Percentiles rank a stretch among this genome's conserved stretches.
Evolutionary conservation across 148 eudicot species (phyloP).

Genomic region (Rheum nobile): DNA sequence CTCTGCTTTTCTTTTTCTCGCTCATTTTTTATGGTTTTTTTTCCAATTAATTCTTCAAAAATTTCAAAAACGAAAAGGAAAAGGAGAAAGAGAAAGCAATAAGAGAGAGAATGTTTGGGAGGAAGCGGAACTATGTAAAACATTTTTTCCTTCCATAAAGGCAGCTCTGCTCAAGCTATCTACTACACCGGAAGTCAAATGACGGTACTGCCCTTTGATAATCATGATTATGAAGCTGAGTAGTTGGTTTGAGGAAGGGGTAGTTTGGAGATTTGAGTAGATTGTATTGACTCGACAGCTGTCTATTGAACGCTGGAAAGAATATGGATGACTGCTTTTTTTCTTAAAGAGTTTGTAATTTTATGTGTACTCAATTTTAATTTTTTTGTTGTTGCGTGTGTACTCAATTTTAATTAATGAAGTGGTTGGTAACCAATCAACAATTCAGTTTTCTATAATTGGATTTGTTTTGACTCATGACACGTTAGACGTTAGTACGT

Average conservation of each 20-base stretch:
- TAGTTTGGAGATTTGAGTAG: background rate
- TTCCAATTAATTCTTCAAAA: background rate
- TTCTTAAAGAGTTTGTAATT: no score
- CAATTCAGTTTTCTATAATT: background rate
- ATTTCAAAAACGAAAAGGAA: background rate
- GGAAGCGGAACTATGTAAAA: background rate
- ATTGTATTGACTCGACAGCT: background rate
- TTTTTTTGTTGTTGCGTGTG: background rate
- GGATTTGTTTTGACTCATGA: background rate
- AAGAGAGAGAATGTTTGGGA: background rate
- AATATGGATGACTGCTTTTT: background rate
- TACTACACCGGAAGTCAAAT: background rate
- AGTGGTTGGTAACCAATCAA: background rate
- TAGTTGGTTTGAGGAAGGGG: background rate
- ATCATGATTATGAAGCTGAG: background rate
- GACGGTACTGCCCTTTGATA: background rate
- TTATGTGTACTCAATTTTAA: background rate
- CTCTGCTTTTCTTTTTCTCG: background rate
- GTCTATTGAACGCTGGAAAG: background rate
- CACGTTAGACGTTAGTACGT: no score
- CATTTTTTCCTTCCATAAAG: background rate
- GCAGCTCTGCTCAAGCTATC: no score
- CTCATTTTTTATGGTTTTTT: background rate
- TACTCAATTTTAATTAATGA: background rate
- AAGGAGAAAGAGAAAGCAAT: background rate